A percentile compares a stretch with the other conserved stretches of the same genome.
phyloP scores from a whole-genome alignment of 768 basidiomycete genomes.

The Infundibulicybe gibba region DNA sequence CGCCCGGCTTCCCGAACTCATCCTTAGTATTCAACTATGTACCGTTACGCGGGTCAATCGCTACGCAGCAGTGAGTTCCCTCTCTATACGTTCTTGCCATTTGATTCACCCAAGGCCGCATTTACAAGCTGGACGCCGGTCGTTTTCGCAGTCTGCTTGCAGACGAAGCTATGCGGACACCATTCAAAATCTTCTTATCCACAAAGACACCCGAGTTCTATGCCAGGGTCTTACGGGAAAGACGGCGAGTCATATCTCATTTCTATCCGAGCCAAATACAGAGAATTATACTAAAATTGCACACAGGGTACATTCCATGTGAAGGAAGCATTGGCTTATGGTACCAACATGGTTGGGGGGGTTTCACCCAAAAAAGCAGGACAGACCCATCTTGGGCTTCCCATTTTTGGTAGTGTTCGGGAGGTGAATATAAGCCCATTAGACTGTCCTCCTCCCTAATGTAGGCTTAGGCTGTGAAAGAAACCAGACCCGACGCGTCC shows the following conservation, averaged over 20 bases:
- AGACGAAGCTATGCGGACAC: slow-evolving; percentile 85
- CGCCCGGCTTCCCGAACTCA: slow-evolving; percentile 1
- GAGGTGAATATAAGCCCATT: slow-evolving; percentile 53
- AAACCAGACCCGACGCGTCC: slow-evolving; percentile 87
- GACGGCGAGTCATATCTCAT: slow-evolving; percentile 65
- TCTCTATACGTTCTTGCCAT: neutral
- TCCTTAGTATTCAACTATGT: slow-evolving; percentile 35
- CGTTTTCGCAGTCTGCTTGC: slow-evolving; percentile 75
- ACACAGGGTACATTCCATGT: slow-evolving; percentile 93
- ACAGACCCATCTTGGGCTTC: slow-evolving; percentile 90
- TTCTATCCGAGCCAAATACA: slow-evolving; percentile 1
- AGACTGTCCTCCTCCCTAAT: too few species aligned
- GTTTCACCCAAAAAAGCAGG: slow-evolving; percentile 97
- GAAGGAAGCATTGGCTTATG: slow-evolving; percentile 89
- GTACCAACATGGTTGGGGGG: slow-evolving; percentile 97
- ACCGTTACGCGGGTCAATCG: slow-evolving; percentile 59
- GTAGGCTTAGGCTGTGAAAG: slow-evolving; percentile 70
- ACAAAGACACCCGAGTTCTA: slow-evolving; percentile 92
- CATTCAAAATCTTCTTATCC: slow-evolving; percentile 86
- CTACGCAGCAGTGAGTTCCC: slow-evolving; percentile 45
- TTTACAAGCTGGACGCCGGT: slow-evolving; percentile 60
- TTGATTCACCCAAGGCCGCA: neutral
- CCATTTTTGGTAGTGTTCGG: slow-evolving; percentile 87
- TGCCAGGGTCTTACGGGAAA: slow-evolving; percentile 95
- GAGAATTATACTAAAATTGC: neutral